Percentiles rank a stretch among this genome's conserved stretches.
phyloP scores from a whole-genome alignment of 2,329 filamentous ascomycete genomes.

The Colletotrichum musicola region DNA sequence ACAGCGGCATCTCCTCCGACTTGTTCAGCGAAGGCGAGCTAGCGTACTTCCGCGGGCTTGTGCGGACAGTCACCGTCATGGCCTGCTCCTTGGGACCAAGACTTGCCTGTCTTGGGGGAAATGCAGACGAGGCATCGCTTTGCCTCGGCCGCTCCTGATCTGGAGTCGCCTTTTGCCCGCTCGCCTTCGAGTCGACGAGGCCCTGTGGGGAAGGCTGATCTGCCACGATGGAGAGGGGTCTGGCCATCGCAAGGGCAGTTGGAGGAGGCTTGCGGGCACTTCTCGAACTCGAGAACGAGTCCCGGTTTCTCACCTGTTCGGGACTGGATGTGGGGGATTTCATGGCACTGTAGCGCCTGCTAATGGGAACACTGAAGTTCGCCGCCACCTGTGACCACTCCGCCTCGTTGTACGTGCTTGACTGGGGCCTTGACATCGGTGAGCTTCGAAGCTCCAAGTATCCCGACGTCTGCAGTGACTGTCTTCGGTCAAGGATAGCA shows the following conservation, averaged over 20 bases:
- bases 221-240: constrained; percentile 66
- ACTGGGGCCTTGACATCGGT: constrained; percentile 42
- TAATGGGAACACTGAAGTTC: constrained; percentile 67
- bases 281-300: constrained; percentile 42
- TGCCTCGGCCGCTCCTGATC: background rate
- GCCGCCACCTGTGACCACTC: constrained; percentile 48
- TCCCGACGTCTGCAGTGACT: constrained; percentile 63
- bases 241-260: constrained; percentile 60
- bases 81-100: constrained; percentile 11
- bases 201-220: constrained; percentile 63
- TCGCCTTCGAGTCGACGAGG: constrained; percentile 15
- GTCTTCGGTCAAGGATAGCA: constrained; percentile 63
- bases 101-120: constrained; percentile 40
- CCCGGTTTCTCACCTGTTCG: constrained; percentile 41
- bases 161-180: background rate
- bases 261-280: constrained; percentile 55
- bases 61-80: constrained; percentile 31
- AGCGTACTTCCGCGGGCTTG: constrained; percentile 48
- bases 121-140: constrained; percentile 1
- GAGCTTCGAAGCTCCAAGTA: constrained; percentile 55
- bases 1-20: constrained; percentile 38
- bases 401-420: constrained; percentile 44
- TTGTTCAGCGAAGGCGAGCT: constrained; percentile 49
- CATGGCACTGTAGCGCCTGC: constrained; percentile 59
- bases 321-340: constrained; percentile 45